Base-by-base conservation (phyloP, 768 basidiomycete genomes). In the Boletus sp. region DNA sequence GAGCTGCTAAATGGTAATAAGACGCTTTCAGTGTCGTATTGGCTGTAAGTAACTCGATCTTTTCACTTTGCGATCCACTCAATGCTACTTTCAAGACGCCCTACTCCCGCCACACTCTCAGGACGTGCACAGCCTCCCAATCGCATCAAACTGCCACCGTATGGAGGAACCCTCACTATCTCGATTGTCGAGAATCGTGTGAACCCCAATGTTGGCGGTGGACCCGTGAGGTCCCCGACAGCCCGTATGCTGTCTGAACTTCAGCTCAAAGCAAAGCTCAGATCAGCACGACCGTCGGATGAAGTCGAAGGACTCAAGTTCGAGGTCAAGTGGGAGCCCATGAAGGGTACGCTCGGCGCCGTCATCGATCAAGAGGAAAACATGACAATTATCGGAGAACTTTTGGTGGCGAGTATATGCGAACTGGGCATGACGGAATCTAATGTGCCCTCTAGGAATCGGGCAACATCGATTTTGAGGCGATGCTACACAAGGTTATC, bases 271-370 rank as follows among this genome's bases (percentile, higher is more conserved):
- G 76, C 86, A 4, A 90, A 89, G 62, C 75, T 90, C 5, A 81
- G 81, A 1, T 67, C 65, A 29, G 66, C 66, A 17, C 76, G 76
- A 46, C 81, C 87, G 5, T 91, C 90, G 1, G 93, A 95, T 65
- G 82, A 89, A 58, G 82, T 92, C 1, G 86, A 95, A 68, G 80
- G 80, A 44, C 72, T 89, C 45, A 78, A 75, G 32, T 85, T 94
- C 50, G 74, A 80, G n/a, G 85, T 90, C 12, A 77, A 76, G 51
- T 97, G 94, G 94, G 85, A 90, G 64, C 85, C 91, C 3, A 81
- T 83, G 44, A 78, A 80, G 57, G 80, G 81, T 24, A 86, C 89
- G 14, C 74, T 90, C 18, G 90, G 87, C 4, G 81, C 85, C 20
- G 67, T 71, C 20, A 72, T 91, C 32, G 75, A 83, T 24, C 69